Conservation (phyloP, 2,329 filamentous ascomycete genomes). For the Pyricularia sp. region DNA sequence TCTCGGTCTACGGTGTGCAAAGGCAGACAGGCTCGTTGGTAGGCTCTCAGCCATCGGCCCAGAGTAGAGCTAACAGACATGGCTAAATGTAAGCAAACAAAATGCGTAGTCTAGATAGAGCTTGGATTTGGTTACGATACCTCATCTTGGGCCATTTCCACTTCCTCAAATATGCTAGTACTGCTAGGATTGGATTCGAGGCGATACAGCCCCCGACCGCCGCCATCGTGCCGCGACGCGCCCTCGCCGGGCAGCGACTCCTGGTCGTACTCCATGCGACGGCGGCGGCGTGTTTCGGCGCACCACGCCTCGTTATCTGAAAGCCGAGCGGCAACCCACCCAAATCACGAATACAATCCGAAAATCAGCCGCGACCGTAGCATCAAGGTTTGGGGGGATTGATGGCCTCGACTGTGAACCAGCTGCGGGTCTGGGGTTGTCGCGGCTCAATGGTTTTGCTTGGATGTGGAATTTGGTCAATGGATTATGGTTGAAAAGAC, state of each 20-base stretch:
- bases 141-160: constrained; percentile 98
- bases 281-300: constrained; percentile 5
- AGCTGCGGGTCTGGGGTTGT: neutral
- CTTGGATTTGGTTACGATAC: constrained; percentile 27
- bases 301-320: constrained; percentile 3
- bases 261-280: constrained; percentile 7
- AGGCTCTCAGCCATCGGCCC: constrained; percentile 91
- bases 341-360: neutral
- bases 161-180: constrained; percentile 77
- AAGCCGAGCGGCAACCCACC: neutral
- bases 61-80: constrained; percentile 54
- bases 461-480: neutral
- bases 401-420: neutral
- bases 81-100: constrained; percentile 9
- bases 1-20: constrained; percentile 68
- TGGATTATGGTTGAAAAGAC: neutral
- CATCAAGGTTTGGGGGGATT: neutral
- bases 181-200: constrained; percentile 58
- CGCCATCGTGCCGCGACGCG: constrained; percentile 3
- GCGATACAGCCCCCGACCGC: constrained; percentile 38
- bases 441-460: neutral
- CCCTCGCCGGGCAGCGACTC: constrained; percentile 3
- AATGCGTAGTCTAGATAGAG: neutral
- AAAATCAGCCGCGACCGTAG: neutral
- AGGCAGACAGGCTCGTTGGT: constrained; percentile 87